phyloP scores from a whole-genome alignment of 2,329 filamentous ascomycete genomes.

The Westerdykella ornata region DNA sequence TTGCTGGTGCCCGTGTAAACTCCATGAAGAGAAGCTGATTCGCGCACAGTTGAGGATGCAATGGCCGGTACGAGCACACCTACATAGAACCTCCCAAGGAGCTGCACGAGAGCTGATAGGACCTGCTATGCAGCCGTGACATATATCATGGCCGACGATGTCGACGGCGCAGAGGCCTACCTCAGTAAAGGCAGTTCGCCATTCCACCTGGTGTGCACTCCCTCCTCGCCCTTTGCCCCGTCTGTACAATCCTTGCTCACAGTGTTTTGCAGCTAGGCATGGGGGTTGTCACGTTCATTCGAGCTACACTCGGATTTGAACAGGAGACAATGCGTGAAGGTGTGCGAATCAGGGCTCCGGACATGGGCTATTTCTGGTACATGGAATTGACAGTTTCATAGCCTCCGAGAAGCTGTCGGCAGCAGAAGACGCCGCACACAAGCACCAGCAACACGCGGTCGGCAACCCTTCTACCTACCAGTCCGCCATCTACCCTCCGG shows the following conservation, averaged over 20 bases:
- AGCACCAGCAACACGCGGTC: conserved; percentile 69
- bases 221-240: conserved; percentile 1
- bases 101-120: conserved; percentile 17
- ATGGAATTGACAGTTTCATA: conserved; percentile 22
- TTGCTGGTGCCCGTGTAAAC: not conserved
- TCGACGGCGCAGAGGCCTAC: conserved; percentile 70
- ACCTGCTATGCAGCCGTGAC: conserved; percentile 49
- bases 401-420: conserved; percentile 65
- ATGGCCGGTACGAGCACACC: conserved; percentile 38
- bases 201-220: conserved; percentile 64
- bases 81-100: not conserved
- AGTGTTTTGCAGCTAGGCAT: conserved; percentile 59
- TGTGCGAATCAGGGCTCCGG: conserved; percentile 17
- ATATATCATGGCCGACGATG: conserved; percentile 82
- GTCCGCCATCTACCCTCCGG: conserved; percentile 67
- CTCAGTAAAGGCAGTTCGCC: conserved; percentile 67
- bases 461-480: conserved; percentile 52
- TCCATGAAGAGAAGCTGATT: conserved; percentile 14
- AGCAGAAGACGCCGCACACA: conserved; percentile 69
- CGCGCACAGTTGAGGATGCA: conserved; percentile 39
- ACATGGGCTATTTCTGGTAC: not conserved
- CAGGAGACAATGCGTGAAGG: conserved; percentile 80
- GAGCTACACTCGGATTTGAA: conserved; percentile 82
- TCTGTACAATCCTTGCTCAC: conserved; percentile 13
- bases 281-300: conserved; percentile 76